These are phyloP conservation scores for Diaporthe sp. DNA, from an alignment of 2,329 filamentous ascomycete species.

Conservation along the genomic window DNA sequence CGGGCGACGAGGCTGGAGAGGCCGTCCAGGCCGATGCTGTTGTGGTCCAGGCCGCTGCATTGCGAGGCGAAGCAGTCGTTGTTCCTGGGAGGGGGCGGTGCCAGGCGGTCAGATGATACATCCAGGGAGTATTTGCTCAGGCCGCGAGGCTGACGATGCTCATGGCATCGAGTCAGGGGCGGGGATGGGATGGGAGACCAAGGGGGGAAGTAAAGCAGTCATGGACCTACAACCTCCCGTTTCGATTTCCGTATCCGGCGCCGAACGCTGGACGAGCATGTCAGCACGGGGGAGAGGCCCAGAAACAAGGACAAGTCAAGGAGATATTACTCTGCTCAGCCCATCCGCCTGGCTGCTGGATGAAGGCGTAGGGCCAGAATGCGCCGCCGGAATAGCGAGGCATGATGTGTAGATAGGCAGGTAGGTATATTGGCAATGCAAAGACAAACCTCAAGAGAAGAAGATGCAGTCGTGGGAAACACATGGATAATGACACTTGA, in stretches of 20 bases:
- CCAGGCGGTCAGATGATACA: not conserved
- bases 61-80: slow-evolving; percentile 6
- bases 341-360: slow-evolving; percentile 37
- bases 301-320: not conserved
- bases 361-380: slow-evolving; percentile 34
- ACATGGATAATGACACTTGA: not conserved
- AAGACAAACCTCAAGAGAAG: not conserved
- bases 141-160: not conserved
- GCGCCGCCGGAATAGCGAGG: slow-evolving; percentile 26
- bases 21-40: slow-evolving; percentile 17
- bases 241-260: slow-evolving; percentile 31
- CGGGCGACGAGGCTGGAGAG: slow-evolving; percentile 36
- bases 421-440: not conserved
- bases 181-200: not conserved
- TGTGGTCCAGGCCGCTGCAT: not conserved
- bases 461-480: not conserved
- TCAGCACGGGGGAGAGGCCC: not conserved
- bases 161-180: not conserved
- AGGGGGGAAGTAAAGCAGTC: not conserved
- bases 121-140: not conserved
- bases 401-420: slow-evolving; percentile 8
- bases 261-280: slow-evolving; percentile 14
- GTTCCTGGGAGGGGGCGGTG: not conserved
- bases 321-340: slow-evolving; percentile 33
- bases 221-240: slow-evolving; percentile 8